phyloP scores from a whole-genome alignment of 768 basidiomycete genomes.

The Psilocybe subaeruginosa region DNA sequence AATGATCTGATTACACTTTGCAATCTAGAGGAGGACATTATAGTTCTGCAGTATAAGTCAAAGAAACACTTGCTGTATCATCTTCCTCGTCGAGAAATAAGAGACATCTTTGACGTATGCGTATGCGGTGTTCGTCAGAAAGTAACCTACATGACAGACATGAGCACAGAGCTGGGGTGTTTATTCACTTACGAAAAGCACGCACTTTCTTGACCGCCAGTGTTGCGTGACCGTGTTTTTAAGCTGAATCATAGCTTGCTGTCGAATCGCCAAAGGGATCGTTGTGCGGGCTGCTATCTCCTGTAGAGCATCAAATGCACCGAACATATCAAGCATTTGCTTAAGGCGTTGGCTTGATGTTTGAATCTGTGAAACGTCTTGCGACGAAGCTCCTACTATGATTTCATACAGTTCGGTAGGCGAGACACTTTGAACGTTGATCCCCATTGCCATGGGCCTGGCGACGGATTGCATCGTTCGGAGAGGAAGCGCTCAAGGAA shows the following conservation, averaged over 20 bases:
- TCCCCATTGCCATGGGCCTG: slow-evolving; percentile 28
- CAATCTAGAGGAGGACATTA: slow-evolving; percentile 55
- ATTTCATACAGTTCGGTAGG: slow-evolving; percentile 69
- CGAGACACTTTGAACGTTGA: slow-evolving; percentile 48
- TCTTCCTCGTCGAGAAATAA: slow-evolving; percentile 77
- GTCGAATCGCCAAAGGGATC: slow-evolving; percentile 68
- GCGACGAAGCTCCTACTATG: slow-evolving; percentile 70
- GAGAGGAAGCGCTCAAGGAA: background rate
- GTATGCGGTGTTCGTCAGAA: slow-evolving; percentile 63
- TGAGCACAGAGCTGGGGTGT: background rate
- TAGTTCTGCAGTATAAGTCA: slow-evolving; percentile 3
- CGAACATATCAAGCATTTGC: slow-evolving; percentile 65
- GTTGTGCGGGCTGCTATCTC: slow-evolving; percentile 68
- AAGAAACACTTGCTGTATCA: slow-evolving; percentile 55
- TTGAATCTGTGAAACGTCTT: slow-evolving; percentile 61
- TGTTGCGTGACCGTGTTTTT: slow-evolving; percentile 77
- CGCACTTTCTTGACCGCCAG: slow-evolving; percentile 82
- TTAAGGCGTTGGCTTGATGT: slow-evolving; percentile 64
- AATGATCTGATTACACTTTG: slow-evolving; percentile 75
- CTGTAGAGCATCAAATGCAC: slow-evolving; percentile 72
- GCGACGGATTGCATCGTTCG: background rate
- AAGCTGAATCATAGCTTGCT: slow-evolving; percentile 87
- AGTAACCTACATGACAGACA: slow-evolving; percentile 51
- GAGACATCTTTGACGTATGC: slow-evolving; percentile 69
- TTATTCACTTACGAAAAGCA: background rate